Conservation (phyloP, 176 grass and related monocot species). For the Avena atlantica region DNA sequence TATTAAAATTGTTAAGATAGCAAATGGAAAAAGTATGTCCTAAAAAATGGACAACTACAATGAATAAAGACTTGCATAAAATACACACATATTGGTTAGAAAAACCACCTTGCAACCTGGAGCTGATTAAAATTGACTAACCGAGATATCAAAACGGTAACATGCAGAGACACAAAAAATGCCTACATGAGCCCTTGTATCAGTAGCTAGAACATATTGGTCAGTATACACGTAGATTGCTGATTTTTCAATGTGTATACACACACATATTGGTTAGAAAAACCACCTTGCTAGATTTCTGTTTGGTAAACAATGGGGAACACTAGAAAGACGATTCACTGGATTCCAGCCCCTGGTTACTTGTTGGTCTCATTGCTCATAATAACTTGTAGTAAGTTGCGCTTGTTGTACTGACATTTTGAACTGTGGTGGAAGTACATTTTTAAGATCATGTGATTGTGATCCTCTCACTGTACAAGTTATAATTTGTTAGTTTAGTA, state of each 20-base stretch:
- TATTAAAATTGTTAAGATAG: background rate
- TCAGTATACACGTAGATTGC: too few species aligned
- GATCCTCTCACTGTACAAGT: background rate
- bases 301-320: background rate
- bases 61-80: background rate
- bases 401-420: background rate
- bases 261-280: background rate
- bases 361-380: background rate
- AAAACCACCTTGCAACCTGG: background rate
- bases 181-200: background rate
- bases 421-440: too few species aligned
- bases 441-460: background rate
- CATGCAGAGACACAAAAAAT: background rate
- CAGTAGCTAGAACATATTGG: background rate
- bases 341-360: background rate
- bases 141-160: background rate
- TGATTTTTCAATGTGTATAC: too few species aligned
- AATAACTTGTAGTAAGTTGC: background rate
- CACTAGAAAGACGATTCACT: background rate
- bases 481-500: background rate
- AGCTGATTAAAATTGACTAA: background rate
- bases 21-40: background rate
- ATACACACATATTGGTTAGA: background rate
- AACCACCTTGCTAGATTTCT: background rate
- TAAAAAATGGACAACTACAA: background rate